A percentile compares a stretch with the other conserved stretches of the same genome.
phyloP scores from a whole-genome alignment of 192 early-diverging fungal species.

The Radiomyces spectabilis region DNA sequence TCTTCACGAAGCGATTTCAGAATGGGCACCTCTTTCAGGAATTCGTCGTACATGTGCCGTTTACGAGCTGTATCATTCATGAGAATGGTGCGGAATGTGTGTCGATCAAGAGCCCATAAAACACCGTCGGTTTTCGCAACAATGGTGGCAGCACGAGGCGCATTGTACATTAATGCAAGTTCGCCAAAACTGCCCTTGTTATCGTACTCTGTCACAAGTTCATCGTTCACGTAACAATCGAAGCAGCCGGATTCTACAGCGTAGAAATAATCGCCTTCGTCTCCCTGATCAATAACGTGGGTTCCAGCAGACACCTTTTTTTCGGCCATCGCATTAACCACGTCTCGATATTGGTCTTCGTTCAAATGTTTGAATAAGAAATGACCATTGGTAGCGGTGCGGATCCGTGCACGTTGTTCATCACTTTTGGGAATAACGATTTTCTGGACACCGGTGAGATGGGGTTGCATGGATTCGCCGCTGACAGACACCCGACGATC shows the following conservation, averaged over 20 bases:
- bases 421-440: conserved; percentile 24
- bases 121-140: conserved; percentile 12
- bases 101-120: conserved; percentile 36
- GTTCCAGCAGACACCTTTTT: conserved; percentile 10
- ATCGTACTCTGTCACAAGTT: conserved; percentile 15
- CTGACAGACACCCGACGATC: conserved; percentile 31
- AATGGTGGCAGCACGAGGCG: conserved; percentile 35
- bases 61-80: conserved; percentile 26
- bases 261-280: conserved; percentile 34
- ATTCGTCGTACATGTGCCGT: conserved; percentile 28
- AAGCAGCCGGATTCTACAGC: conserved; percentile 24
- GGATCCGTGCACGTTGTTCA: conserved; percentile 9
- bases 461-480: conserved; percentile 32
- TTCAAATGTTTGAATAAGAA: conserved; percentile 34
- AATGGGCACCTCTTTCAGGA: conserved; percentile 20
- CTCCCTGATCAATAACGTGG: conserved; percentile 31
- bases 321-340: conserved; percentile 32
- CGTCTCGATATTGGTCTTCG: conserved; percentile 22
- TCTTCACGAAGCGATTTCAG: conserved; percentile 22
- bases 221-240: conserved; percentile 19
- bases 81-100: conserved; percentile 27
- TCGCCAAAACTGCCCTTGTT: conserved; percentile 35
- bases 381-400: conserved; percentile 10
- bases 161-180: conserved; percentile 42
- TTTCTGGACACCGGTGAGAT: background rate